Base-by-base conservation (phyloP, 176 grass and related monocot species). In the Rhynchospora tenuis region DNA sequence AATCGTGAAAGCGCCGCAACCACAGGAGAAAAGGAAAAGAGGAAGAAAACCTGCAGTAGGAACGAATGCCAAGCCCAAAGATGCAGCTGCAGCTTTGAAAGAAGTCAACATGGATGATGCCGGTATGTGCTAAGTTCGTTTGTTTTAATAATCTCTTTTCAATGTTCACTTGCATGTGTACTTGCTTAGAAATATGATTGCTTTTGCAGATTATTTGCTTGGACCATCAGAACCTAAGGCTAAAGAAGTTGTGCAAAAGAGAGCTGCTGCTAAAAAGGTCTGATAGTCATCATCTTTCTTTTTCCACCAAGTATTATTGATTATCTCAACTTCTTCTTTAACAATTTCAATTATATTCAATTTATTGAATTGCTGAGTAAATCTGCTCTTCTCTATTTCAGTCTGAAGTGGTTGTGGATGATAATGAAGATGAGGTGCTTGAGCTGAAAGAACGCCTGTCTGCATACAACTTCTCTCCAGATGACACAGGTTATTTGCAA, bases 141-240 rank as follows among this genome's bases (percentile, higher is more conserved):
- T 84, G 93, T 63, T 93, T 90, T 85, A 97, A 93, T 78, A 97
- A 0, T 65, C 58, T 31, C 33, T 38, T 38, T 38, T 38, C 33
- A 38, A 4, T 38, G 33, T 38, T 38, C 33, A 38, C 33, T 38
- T 38, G 33, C 33, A 4, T 38, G 33, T 38, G 33, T 38, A 38
- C 33, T 38, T 38, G 33, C 33, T 38, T 38, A 38, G 33, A 38
- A 38, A 38, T 38, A 38, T 38, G 33, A 2, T 38, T 38, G 33
- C 33, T 38, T 38, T 38, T 1, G 33, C 33, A 38, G 3, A 38
- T 38, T 38, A 38, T 38, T 38, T 38, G 33, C 33, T 38, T 4
- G 33, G 33, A 38, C 33, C 33, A 38, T 38, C 33, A 38, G 33
- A 38, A 38, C 33, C 33, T 38, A 38, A 38, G 33, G 33, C 33